Evolutionary conservation across 306 rosid genomes (phyloP), one percentile per base, ranked within the genome.

Genomic region (Prunus dulcis): DNA sequence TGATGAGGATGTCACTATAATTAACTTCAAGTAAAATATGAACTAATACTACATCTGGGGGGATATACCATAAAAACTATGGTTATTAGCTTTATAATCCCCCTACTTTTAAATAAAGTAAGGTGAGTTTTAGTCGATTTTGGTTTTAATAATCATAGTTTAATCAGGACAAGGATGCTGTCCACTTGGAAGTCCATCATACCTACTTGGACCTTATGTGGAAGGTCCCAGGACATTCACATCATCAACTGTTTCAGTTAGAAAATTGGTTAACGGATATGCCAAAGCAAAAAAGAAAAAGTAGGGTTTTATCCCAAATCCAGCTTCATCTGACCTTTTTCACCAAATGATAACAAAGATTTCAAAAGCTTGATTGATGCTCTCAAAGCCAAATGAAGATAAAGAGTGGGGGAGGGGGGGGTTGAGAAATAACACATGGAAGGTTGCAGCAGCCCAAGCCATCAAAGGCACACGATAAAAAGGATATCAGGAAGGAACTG

Each of bases 201-300:
- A 73, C 86, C 86, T 74, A 91, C 81, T 78, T 84, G 91, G 97
- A 86, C 82, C 86, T 81, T 86, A 81, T 75, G 84, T 56, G 89
- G 96, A 91, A 85, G 85, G 87, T 15, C 91, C 91, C 92, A 71
- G 61, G 76, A 67, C 63, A n/a, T 27, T 93, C 95, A 86, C 81
- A 82, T 89, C 88, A 76, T 79, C 79, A 88, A 88, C 91, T 82
- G 86, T 85, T 89, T 88, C 92, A 32, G 87, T 90, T 88, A 80
- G 55, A 75, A 79, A 77, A 84, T 60, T 64, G 79, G 64, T 74
- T 78, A 38, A 67, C 47, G 71, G 84, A 82, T 79, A 78, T 67
- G 77, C 82, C 80, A 81, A 85, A 76, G 23, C 76, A 25, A 27
- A 27, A 73, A 65, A 64, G 9, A 72, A 84, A 73, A 74, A 34